Evolutionary conservation across 805 yeast species (phyloP).

Genomic region (Candida odintsovae): DNA sequence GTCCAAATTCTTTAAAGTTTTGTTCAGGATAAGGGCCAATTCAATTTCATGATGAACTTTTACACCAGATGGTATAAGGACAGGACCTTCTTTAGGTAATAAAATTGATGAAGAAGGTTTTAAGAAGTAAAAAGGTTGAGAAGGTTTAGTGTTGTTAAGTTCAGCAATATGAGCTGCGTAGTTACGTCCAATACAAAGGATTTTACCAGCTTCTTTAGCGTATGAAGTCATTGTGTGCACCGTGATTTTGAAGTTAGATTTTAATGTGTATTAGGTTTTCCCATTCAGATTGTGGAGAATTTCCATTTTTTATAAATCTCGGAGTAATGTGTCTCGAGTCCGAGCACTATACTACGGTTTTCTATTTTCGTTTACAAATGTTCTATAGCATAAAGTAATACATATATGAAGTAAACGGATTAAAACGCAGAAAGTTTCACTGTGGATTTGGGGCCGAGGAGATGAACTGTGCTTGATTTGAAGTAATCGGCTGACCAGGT

Average conservation of each 20-base stretch:
- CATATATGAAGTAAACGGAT: not conserved
- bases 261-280: too few relatives aligned
- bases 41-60: constrained; percentile 91
- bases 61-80: constrained; percentile 76
- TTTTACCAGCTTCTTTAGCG: constrained; percentile 61
- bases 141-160: constrained; percentile 73
- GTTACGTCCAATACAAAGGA: constrained; percentile 94
- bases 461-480: not conserved
- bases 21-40: constrained; percentile 70
- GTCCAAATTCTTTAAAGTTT: constrained; percentile 54
- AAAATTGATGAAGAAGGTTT: constrained; percentile 83
- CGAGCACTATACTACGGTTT: too few relatives aligned
- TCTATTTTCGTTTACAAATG: too few relatives aligned
- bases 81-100: constrained; percentile 59
- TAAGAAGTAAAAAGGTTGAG: constrained; percentile 85
- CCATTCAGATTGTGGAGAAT: not conserved
- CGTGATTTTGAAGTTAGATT: too few relatives aligned
- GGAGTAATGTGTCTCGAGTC: not conserved
- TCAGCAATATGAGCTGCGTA: constrained; percentile 96
- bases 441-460: not conserved
- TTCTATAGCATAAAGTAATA: not conserved
- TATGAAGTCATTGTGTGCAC: constrained; percentile 31
- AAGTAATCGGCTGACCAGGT: not conserved
- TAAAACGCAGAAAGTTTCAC: not conserved
- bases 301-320: not conserved